Base-by-base conservation (phyloP, 2,329 filamentous ascomycete genomes). In the Cercospora sesami region DNA sequence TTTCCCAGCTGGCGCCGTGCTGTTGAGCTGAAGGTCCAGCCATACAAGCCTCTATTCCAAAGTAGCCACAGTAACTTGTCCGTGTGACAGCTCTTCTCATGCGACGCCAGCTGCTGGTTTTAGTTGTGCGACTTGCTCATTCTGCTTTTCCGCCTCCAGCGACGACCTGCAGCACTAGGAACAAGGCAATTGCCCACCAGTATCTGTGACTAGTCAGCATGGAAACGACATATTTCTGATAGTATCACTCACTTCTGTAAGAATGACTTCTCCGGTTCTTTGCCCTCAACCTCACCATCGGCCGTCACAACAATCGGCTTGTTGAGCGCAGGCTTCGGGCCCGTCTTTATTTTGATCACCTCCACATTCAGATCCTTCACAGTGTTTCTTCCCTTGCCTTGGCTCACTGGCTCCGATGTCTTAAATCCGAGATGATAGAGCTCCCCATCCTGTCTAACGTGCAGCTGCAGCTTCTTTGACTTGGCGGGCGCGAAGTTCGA, bases 271-370 rank as follows among this genome's bases (percentile, higher is more conserved):
- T 85, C 81, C 8, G 78, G 78, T 74, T 83, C 81, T 71, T 81
- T 75, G 5, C 78, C 75, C 16, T 76, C 81, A 60, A 88, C 81
- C 70, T 80, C 82, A 0, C 88, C 87, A 59, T 83, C 81, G 30
- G 85, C 83, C 72, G 86, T 87, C 70, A 86, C 79, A 63, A 86
- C 79, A 61, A 86, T 83, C 0, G 86, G 86, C 58, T 83, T 86
- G 68, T 87, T 84, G 74, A 85, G 71, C 5, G 78, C 74, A 9
- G 82, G 81, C 69, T 79, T 78, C 0, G 81, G 80, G 1, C 82
- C 83, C 21, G 71, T 71, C 57, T 69, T 73, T 59, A 78, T 78
- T 73, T 74, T 77, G 60, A 80, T 76, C 9, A 84, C 76, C 67
- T 81, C 80, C 12, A 83, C 78, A 16, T 77, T 77, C n/a, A 83